phyloP scores from a whole-genome alignment of 176 grass and related monocot genomes.

The Metroxylon sagu region DNA sequence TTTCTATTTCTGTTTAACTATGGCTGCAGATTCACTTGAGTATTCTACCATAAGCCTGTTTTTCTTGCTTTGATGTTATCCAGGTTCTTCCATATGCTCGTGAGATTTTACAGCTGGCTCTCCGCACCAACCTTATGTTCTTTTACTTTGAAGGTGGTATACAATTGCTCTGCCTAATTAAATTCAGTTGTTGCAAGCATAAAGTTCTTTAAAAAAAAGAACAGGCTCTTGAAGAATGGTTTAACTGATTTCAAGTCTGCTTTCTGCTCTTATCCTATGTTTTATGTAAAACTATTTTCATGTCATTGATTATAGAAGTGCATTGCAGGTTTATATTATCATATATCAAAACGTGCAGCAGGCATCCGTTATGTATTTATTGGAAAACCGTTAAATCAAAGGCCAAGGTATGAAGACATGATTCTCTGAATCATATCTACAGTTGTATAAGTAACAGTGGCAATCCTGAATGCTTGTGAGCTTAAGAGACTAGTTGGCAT shows the following conservation, averaged over 20 bases:
- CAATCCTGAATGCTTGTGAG: too few species aligned
- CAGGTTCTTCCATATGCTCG: slow-evolving; percentile 80
- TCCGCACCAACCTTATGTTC: slow-evolving; percentile 90
- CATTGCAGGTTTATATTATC: slow-evolving; percentile 87
- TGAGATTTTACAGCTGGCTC: slow-evolving; percentile 71
- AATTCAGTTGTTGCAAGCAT: too few species aligned
- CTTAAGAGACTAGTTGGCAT: too few species aligned
- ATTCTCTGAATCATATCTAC: too few species aligned
- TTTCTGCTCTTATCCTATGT: background rate
- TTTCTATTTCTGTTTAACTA: too few species aligned
- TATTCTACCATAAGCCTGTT: too few species aligned
- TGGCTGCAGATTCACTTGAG: too few species aligned
- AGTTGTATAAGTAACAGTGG: too few species aligned
- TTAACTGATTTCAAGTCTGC: background rate
- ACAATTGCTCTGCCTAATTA: too few species aligned
- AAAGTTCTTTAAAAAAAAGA: too few species aligned
- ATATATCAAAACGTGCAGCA: slow-evolving; percentile 82
- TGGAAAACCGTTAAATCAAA: slow-evolving; percentile 89
- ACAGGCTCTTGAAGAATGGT: too few species aligned
- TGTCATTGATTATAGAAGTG: slow-evolving; percentile 23
- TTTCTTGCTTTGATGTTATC: background rate
- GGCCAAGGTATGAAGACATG: slow-evolving; percentile 56
- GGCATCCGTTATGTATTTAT: slow-evolving; percentile 98
- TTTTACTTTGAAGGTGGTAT: slow-evolving; percentile 97
- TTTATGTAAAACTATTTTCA: slow-evolving; percentile 12